Evolutionary conservation across 1,284 basidiomycete genomes (phyloP), one percentile per base, ranked within the genome.

Genomic region (Mycosarcoma maydis): DNA sequence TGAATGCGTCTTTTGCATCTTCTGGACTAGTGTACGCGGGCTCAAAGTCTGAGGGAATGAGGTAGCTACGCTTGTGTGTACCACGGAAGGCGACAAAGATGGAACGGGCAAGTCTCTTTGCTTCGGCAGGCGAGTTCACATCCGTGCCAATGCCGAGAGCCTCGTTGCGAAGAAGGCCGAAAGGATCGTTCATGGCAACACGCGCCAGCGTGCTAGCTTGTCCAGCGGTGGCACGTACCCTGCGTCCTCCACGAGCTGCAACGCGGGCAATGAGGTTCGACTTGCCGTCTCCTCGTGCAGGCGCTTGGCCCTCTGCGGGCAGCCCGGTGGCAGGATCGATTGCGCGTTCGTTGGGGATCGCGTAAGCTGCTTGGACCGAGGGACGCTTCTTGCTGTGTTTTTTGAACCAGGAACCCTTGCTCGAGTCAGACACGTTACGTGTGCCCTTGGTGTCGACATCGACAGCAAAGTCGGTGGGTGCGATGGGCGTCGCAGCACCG

Each of bases 41-140:
- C 55, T 86, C 85, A 74, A 92, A 90, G 80, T 92, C 91, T 23
- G 85, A 83, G 14, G 88, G 85, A 42, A 88, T 78, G 42, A 92
- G 85, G 78, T 89, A 90, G 3, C 85, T 34, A 40, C 78, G 84
- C 83, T 16, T 85, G 82, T 73, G 85, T 10, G 65, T 57, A 20
- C 73, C 72, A 73, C 86, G 86, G 82, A 91, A 88, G 8, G 87
- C 85, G 45, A 80, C 84, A 80, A 88, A 92, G 57, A 92, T 88
- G 30, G 86, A 84, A 13, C 87, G 86, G 14, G 91, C 90, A 30
- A 92, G 85, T 55, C 87, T 87, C 87, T 82, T 78, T 9, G 80
- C 80, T 51, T 73, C 72, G 8, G 72, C 50, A 1, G 80, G 77
- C 20, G 69, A 75, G 50, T 76, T 82, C 60, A 82, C 48, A 38